Base-by-base conservation (phyloP, 768 basidiomycete genomes). In the Omphalotus guepiniiformis region DNA sequence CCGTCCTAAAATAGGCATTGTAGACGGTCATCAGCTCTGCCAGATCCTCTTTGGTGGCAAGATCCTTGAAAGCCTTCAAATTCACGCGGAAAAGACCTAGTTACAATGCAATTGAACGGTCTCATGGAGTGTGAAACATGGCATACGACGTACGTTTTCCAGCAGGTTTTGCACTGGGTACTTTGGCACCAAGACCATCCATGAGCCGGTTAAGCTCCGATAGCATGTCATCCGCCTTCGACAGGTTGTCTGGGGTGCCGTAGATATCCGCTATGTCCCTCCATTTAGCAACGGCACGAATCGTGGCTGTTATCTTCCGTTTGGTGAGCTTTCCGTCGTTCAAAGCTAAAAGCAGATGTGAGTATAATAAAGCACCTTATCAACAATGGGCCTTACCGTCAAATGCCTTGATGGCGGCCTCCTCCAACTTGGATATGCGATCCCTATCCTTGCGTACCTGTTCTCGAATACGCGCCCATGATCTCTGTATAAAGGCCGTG, bases 211-310 rank as follows among this genome's bases (percentile, higher is more conserved):
- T 30, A 0, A 65, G 28, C 18, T 58, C 47, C 0, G 21, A 41
- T 12, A 56, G 50, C 48, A 62, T 53, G 5, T 44, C 40, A n/a
- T 50, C 35, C 1, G 60, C 48, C 27, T 50, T 53, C 15, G 22
- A 22, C 2, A 54, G 3, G n/a, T 41, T 32, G 1, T 55, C 56
- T 8, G 5, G 4, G 1, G 28, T 42, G 2, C 27, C 12, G 7
- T 57, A 32, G 2, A 51, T 9, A 3, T 53, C 39, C 2, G 50
- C 56, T 0, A 52, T 16, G 6, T 43, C 42, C 25, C 55, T 57
- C 62, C 63, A 65, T 11, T 49, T 44, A 1, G 50, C 36, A 9
- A 63, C 58, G 3, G 49, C 46, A 6, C 32, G n/a, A 13, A 65
- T 58, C 25, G 53, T 56, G 1, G 48, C 4, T 6, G 22, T 16